phyloP scores from a whole-genome alignment of 2,329 filamentous ascomycete species.

The Daldinia sp. region DNA sequence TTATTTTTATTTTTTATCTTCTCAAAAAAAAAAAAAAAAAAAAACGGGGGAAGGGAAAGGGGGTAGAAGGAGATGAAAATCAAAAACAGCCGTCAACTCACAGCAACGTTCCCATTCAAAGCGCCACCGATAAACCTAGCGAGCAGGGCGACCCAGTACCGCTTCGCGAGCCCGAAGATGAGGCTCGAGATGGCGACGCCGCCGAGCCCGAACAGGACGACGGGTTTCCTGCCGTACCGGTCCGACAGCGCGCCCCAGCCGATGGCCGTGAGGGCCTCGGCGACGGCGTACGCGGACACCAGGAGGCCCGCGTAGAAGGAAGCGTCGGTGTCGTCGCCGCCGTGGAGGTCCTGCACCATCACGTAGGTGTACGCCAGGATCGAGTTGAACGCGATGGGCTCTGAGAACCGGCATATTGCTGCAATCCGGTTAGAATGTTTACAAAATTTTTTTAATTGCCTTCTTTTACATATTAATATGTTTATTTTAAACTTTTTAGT shows the following conservation, averaged over 20 bases:
- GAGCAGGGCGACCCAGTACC: constrained; percentile 58
- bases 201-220: constrained; percentile 53
- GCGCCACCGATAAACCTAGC: constrained; percentile 57
- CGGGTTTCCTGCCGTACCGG: constrained; percentile 55
- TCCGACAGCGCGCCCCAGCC: constrained; percentile 59
- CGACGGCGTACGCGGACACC: constrained; percentile 59
- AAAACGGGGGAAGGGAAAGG: not conserved
- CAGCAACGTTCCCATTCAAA: constrained; percentile 57
- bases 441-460: no score
- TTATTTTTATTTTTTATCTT: no score
- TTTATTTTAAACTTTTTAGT: not conserved
- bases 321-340: constrained; percentile 54
- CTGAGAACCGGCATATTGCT: constrained; percentile 61
- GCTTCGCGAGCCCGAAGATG: constrained; percentile 57
- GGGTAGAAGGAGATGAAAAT: not conserved
- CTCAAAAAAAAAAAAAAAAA: not conserved
- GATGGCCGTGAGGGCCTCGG: constrained; percentile 58
- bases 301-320: constrained; percentile 64
- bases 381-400: constrained; percentile 61
- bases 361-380: constrained; percentile 59
- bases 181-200: constrained; percentile 57
- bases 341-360: constrained; percentile 57
- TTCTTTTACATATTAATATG: not conserved
- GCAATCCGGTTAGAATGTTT: no score
- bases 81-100: constrained; percentile 33